A percentile compares a stretch with the other conserved stretches of the same genome.
These are phyloP conservation scores for Aspergillus biplanus DNA, from an alignment of 495 filamentous ascomycete species.

Conservation along the genomic window DNA sequence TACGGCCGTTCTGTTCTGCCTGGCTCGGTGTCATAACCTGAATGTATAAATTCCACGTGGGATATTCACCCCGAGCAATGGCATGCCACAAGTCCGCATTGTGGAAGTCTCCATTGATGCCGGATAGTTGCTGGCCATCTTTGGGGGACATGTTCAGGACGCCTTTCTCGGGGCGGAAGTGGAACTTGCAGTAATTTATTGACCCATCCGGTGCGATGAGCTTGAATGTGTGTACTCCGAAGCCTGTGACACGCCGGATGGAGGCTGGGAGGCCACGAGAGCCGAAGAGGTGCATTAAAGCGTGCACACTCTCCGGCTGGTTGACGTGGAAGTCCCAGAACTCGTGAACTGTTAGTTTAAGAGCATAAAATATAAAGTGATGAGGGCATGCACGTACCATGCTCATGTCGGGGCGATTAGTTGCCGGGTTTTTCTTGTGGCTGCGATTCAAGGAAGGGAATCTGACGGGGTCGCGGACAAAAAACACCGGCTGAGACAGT, in stretches of 20 bases:
- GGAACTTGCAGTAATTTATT: slow-evolving; percentile 66
- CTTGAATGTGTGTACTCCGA: slow-evolving; percentile 68
- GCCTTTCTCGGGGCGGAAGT: slow-evolving; percentile 62
- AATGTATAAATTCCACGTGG: slow-evolving; percentile 49
- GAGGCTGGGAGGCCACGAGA: slow-evolving; percentile 67
- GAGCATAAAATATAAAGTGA: not conserved
- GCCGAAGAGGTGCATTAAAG: slow-evolving; percentile 70
- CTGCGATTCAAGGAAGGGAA: slow-evolving; percentile 57
- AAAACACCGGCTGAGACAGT: slow-evolving; percentile 48
- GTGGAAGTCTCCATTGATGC: slow-evolving; percentile 47
- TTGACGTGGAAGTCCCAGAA: slow-evolving; percentile 59
- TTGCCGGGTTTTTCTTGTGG: slow-evolving; percentile 54
- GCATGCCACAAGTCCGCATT: slow-evolving; percentile 41
- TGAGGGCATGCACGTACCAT: slow-evolving; percentile 38
- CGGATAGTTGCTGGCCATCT: slow-evolving; percentile 56
- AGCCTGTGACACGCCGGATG: slow-evolving; percentile 66
- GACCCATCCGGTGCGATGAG: slow-evolving; percentile 56
- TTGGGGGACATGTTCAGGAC: slow-evolving; percentile 56
- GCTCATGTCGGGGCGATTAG: slow-evolving; percentile 49
- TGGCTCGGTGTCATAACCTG: slow-evolving; percentile 56
- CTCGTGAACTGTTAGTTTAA: slow-evolving; percentile 18
- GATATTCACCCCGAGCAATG: slow-evolving; percentile 41
- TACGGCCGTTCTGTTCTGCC: slow-evolving; percentile 35
- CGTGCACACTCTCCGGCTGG: slow-evolving; percentile 55
- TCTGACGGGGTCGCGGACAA: slow-evolving; percentile 57